phyloP scores from a whole-genome alignment of 345 rosid species.

The Arabidopsis suecica region DNA sequence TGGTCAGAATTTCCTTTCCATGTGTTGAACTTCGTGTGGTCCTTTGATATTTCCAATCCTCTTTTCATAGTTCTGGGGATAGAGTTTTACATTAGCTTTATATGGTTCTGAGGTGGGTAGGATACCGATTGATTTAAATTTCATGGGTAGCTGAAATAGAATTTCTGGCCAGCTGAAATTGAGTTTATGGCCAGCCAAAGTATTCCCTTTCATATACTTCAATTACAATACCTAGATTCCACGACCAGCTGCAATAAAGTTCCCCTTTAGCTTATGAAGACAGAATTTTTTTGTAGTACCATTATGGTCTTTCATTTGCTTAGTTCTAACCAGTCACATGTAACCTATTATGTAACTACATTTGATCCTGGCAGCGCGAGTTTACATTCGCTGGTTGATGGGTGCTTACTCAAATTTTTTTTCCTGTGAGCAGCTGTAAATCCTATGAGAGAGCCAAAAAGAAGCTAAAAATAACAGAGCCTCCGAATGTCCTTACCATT shows the following conservation, averaged over 20 bases:
- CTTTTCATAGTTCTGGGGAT: conserved; percentile 23
- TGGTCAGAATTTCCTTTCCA: conserved; percentile 36
- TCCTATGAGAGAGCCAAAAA: conserved; percentile 89
- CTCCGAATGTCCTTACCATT: conserved; percentile 95
- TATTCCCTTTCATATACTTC: background rate
- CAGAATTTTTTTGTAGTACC: background rate
- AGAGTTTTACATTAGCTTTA: conserved; percentile 4
- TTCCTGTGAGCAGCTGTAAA: conserved; percentile 66
- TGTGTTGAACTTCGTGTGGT: conserved; percentile 10
- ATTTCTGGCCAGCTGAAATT: background rate
- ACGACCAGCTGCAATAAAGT: conserved; percentile 8
- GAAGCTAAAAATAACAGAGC: conserved; percentile 80
- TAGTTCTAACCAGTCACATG: conserved; percentile 15
- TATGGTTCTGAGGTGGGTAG: background rate
- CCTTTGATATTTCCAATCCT: background rate
- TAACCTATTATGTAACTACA: conserved; percentile 8
- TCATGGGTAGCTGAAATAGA: conserved; percentile 1
- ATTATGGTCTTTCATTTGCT: conserved; percentile 29
- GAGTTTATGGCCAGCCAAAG: background rate
- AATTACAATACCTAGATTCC: conserved; percentile 16
- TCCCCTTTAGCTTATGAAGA: conserved; percentile 6
- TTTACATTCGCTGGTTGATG: conserved; percentile 16
- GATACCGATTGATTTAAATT: conserved; percentile 8
- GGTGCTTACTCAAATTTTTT: conserved; percentile 19
- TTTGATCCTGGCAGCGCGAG: background rate